Evolutionary conservation across 441 rosid species (phyloP), one percentile per base, ranked within the genome.

Genomic region (Capsella rubella): DNA sequence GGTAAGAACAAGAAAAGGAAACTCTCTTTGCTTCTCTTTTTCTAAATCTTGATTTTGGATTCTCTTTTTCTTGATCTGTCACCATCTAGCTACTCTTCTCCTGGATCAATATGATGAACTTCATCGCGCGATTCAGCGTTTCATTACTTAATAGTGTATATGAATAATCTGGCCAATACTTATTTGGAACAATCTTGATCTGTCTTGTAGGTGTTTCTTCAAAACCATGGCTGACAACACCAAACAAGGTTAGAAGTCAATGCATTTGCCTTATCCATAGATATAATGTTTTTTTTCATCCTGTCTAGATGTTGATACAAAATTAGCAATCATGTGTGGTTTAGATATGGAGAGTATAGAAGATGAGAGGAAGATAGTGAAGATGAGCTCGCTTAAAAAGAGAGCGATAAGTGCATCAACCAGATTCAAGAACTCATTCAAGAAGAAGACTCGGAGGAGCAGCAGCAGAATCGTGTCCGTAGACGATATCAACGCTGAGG

Each of bases 391-490:
- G n/a, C 55, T 89, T 43, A 89, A 74, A 80, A 86, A 89, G 85
- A 86, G 79, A 77, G 92, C 94, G 12, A 84, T 89, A 35, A 83
- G 69, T 68, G 91, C 91, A 69, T 89, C 94, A 21, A 74, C 64
- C 69, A 86, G 79, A 77, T 84, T 89, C 49, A 86, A 83, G 78
- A 81, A 87, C 73, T 87, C 95, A 4, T 75, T 85, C 69, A 89
- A 75, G 55, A 87, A 67, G 81, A 87, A 69, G 79, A 75, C 64
- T 57, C 80, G 87, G 16, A 79, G 84, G 71, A 85, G 67, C 67
- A 79, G 86, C 6, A 84, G 86, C 54, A 84, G 80, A 64, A 85
- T 87, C 39, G 77, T 80, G 71, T 83, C 89, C 1, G 78, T 57
- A 52, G 88, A 82, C 29, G 71, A 74, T 56, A 47, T 87, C 52